These are phyloP conservation scores for Cenococcum geophilum DNA, from an alignment of 495 filamentous ascomycete species.

Conservation along the genomic window DNA sequence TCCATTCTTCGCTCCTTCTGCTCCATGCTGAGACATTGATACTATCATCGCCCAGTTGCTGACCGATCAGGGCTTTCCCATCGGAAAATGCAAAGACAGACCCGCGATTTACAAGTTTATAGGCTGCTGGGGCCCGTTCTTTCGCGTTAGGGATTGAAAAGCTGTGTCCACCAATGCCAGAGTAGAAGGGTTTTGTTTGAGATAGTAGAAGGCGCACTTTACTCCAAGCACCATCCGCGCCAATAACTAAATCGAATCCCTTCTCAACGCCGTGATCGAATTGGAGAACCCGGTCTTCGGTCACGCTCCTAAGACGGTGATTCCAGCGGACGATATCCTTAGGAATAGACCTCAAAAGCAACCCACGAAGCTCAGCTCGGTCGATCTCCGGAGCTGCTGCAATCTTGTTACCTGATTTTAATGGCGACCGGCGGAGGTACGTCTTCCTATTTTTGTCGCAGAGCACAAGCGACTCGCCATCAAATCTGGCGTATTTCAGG, in stretches of 20 bases:
- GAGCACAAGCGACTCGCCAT: slow-evolving; percentile 40
- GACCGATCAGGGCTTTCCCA: slow-evolving; percentile 40
- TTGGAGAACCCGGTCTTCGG: slow-evolving; percentile 22
- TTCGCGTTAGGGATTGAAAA: slow-evolving; percentile 30
- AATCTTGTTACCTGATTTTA: slow-evolving; percentile 26
- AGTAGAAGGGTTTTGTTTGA: slow-evolving; percentile 45
- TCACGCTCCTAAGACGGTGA: slow-evolving; percentile 19
- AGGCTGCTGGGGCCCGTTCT: slow-evolving; percentile 34
- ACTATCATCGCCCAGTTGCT: slow-evolving; percentile 45
- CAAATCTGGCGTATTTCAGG: slow-evolving; percentile 38
- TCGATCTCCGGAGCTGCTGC: slow-evolving; percentile 29
- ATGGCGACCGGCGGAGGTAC: slow-evolving; percentile 35
- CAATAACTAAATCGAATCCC: slow-evolving; percentile 51
- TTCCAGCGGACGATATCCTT: slow-evolving; percentile 16
- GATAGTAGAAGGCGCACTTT: slow-evolving; percentile 47
- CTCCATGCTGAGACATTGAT: slow-evolving; percentile 37
- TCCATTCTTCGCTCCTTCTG: slow-evolving; percentile 40
- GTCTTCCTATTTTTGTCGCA: slow-evolving; percentile 36
- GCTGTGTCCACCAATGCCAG: slow-evolving; percentile 39
- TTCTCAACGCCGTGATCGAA: slow-evolving; percentile 30
- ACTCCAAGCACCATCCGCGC: slow-evolving; percentile 58
- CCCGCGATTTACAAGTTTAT: slow-evolving; percentile 43
- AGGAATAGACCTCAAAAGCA: slow-evolving; percentile 20
- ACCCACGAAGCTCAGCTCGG: slow-evolving; percentile 17
- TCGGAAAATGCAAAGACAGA: slow-evolving; percentile 43